Conservation (phyloP, 768 basidiomycete species). For the Suillus plorans region DNA sequence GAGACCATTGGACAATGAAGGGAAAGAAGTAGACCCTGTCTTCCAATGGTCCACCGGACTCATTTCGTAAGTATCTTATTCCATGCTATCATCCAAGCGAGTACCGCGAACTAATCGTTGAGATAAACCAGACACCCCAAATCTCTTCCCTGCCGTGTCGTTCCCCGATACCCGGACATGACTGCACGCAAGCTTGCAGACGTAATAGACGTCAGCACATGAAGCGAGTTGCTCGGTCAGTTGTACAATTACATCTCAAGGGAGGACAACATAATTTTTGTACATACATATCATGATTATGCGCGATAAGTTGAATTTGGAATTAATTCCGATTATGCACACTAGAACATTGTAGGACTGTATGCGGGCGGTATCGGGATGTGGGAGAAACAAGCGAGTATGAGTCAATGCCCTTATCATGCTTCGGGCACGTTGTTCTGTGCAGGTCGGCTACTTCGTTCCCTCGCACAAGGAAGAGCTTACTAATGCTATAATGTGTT, state of each 20-base stretch:
- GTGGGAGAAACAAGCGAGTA: neutral
- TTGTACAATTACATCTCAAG: neutral
- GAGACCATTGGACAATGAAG: constrained; percentile 28
- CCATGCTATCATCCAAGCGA: neutral
- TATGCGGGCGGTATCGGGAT: neutral
- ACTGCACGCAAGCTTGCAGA: constrained; percentile 16
- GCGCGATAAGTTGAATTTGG: no score
- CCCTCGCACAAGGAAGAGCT: neutral
- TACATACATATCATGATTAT: neutral
- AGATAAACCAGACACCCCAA: constrained; percentile 24
- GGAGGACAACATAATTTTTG: neutral
- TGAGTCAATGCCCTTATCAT: neutral
- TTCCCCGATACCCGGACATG: constrained; percentile 20
- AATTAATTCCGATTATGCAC: neutral
- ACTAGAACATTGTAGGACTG: neutral
- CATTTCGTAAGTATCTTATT: constrained; percentile 22
- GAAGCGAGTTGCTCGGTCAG: constrained; percentile 5
- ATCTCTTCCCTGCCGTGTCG: constrained; percentile 27
- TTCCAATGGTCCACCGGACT: constrained; percentile 30
- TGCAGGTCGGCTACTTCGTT: neutral
- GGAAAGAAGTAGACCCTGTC: constrained; percentile 23
- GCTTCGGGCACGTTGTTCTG: neutral
- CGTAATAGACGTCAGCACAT: constrained; percentile 12
- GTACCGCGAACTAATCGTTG: constrained; percentile 8
- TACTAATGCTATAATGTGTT: neutral